Evolutionary conservation across 2,329 filamentous ascomycete genomes (phyloP).

Genomic region (Ophiostoma sp.): DNA sequence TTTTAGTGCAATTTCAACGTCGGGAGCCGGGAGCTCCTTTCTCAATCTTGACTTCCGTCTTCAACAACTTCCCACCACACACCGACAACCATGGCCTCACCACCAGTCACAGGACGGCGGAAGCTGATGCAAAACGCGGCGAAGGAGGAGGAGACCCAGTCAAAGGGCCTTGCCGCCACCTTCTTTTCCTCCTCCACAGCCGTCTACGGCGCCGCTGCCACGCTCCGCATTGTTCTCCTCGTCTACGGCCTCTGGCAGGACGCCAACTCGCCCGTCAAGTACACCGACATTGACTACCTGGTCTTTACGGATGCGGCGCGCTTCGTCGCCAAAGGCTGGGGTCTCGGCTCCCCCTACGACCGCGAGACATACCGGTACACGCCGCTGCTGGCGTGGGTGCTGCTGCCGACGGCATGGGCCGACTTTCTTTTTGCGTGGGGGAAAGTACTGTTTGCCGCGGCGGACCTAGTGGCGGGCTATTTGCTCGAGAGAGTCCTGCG

Average conservation of each 20-base stretch:
- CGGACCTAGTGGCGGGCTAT: slow-evolving; percentile 83
- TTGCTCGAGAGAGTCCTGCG: slow-evolving; percentile 57
- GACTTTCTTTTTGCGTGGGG: slow-evolving; percentile 73
- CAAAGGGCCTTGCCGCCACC: slow-evolving; percentile 23
- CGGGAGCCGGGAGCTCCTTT: neutral
- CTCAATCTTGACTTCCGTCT: neutral
- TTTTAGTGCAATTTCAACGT: slow-evolving; percentile 6
- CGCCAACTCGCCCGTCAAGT: slow-evolving; percentile 86
- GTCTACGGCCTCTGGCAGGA: slow-evolving; percentile 93
- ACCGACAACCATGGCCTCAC: neutral
- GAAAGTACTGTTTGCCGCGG: slow-evolving; percentile 80
- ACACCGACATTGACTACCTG: slow-evolving; percentile 98
- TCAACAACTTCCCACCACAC: neutral
- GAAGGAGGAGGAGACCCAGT: neutral
- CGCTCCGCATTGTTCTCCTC: slow-evolving; percentile 72
- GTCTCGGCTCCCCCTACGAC: slow-evolving; percentile 70
- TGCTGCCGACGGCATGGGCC: slow-evolving; percentile 65
- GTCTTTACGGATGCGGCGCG: slow-evolving; percentile 96
- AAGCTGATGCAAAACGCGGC: neutral
- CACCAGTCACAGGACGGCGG: slow-evolving; percentile 11
- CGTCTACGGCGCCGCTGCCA: slow-evolving; percentile 58
- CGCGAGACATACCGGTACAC: slow-evolving; percentile 97
- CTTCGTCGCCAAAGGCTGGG: slow-evolving; percentile 58
- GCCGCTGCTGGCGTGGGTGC: slow-evolving; percentile 85
- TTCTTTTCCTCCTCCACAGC: slow-evolving; percentile 45